Conservation (phyloP, 2,329 filamentous ascomycete species). For the Rhinocladiella similis region DNA sequence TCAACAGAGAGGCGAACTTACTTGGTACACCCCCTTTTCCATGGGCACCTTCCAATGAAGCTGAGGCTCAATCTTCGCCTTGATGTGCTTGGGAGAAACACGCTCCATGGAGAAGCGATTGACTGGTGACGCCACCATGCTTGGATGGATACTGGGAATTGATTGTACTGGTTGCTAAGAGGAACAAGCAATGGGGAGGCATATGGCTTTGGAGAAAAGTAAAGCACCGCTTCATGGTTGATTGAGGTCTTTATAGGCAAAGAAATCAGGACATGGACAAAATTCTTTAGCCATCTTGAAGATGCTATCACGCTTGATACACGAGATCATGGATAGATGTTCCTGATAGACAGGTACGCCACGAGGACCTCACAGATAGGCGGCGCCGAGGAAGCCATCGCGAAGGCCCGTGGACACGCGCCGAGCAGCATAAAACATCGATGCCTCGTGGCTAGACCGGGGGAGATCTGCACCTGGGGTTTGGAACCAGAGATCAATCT, state of each 20-base stretch:
- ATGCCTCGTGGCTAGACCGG: not conserved
- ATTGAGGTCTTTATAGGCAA: conserved; percentile 13
- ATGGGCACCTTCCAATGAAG: conserved; percentile 40
- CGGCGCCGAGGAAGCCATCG: conserved; percentile 3
- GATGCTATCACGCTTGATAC: conserved; percentile 16
- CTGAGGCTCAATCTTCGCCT: conserved; percentile 40
- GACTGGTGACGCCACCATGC: conserved; percentile 17
- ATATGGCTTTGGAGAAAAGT: not conserved
- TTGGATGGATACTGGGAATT: not conserved
- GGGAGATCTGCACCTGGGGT: conserved; percentile 12
- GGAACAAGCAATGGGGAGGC: not conserved
- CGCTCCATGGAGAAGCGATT: conserved; percentile 24
- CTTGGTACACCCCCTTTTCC: conserved; percentile 40
- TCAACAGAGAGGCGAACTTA: not conserved
- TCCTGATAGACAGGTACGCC: conserved; percentile 17
- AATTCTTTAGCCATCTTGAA: not conserved
- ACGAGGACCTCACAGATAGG: conserved; percentile 23
- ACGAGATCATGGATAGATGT: conserved; percentile 12
- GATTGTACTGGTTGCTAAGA: not conserved
- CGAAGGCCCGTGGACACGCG: conserved; percentile 13
- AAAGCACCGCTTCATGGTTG: not conserved
- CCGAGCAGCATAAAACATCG: not conserved
- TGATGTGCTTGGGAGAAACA: conserved; percentile 35
- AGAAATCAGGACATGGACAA: conserved; percentile 1
- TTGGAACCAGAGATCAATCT: not conserved